phyloP scores from a whole-genome alignment of 108 stramenopile species.

The Skeletonema menzelii region DNA sequence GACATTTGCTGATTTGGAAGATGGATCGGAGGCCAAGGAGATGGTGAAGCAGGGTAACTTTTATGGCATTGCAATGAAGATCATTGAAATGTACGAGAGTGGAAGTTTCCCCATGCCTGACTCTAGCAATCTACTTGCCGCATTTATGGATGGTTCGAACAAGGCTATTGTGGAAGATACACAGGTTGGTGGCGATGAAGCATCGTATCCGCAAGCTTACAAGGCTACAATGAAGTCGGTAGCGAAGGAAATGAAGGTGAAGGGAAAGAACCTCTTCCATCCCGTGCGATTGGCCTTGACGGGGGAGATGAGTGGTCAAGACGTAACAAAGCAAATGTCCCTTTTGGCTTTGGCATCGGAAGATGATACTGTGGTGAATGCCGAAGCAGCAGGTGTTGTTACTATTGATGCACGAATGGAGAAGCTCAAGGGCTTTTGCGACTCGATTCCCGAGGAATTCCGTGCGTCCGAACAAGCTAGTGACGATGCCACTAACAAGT shows the following conservation, averaged over 20 bases:
- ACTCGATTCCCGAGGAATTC: slow-evolving; percentile 81
- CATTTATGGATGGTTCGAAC: slow-evolving; percentile 72
- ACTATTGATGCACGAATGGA: slow-evolving; percentile 63
- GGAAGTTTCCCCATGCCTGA: slow-evolving; percentile 69
- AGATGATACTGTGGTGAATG: slow-evolving; percentile 64
- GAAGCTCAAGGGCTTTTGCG: slow-evolving; percentile 66
- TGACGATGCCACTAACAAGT: slow-evolving; percentile 6
- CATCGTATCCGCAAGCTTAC: slow-evolving; percentile 61
- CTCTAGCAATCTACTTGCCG: slow-evolving; percentile 49
- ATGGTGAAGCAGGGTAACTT: slow-evolving; percentile 87
- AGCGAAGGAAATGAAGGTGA: slow-evolving; percentile 83
- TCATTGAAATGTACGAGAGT: slow-evolving; percentile 56
- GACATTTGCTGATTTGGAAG: slow-evolving; percentile 61
- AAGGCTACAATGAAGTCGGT: slow-evolving; percentile 84
- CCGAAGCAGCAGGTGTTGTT: slow-evolving; percentile 61
- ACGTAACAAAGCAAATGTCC: slow-evolving; percentile 93
- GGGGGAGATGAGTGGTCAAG: slow-evolving; percentile 96
- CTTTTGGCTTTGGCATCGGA: slow-evolving; percentile 68
- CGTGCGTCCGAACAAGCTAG: slow-evolving; percentile 37
- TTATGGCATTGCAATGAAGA: slow-evolving; percentile 55
- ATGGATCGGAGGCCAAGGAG: slow-evolving; percentile 66
- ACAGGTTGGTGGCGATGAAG: slow-evolving; percentile 62
- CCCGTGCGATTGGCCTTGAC: slow-evolving; percentile 93
- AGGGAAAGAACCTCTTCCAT: slow-evolving; percentile 94
- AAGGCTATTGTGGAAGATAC: slow-evolving; percentile 74